Conservation (phyloP, 1,284 basidiomycete genomes). For the Irpex lacteus region DNA sequence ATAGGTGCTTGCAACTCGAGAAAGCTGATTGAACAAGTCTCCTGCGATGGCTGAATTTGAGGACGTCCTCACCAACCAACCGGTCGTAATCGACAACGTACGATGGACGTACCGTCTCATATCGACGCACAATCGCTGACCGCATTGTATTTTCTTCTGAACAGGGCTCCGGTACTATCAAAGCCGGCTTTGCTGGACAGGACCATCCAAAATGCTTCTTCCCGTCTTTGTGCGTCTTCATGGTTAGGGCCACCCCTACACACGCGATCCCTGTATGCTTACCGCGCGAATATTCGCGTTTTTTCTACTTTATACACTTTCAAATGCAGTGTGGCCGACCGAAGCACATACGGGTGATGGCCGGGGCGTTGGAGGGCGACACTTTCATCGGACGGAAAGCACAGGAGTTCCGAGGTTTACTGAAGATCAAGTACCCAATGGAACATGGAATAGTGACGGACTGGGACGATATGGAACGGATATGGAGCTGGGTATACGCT, state of each 20-base stretch:
- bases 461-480: constrained; percentile 99
- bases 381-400: constrained; percentile 92
- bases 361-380: constrained; percentile 90
- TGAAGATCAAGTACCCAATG: constrained; percentile 99
- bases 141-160: not conserved
- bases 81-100: constrained; percentile 96
- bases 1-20: no score
- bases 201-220: constrained; percentile 99
- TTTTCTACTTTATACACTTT: not conserved
- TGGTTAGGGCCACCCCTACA: constrained; percentile 32
- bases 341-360: constrained; percentile 96
- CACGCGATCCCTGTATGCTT: constrained; percentile 25
- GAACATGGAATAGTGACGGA: constrained; percentile 93
- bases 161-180: constrained; percentile 95
- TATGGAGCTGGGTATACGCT: constrained; percentile 96
- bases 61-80: constrained; percentile 89
- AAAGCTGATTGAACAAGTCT: not conserved
- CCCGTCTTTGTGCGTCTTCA: constrained; percentile 86
- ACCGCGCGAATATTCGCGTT: constrained; percentile 6
- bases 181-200: constrained; percentile 96
- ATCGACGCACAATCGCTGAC: not conserved
- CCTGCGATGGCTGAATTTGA: constrained; percentile 71
- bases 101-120: constrained; percentile 27
- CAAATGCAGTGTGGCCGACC: constrained; percentile 82
- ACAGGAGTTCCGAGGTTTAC: constrained; percentile 89